Base-by-base conservation (phyloP, 345 rosid species). In the Hirschfeldia incana region DNA sequence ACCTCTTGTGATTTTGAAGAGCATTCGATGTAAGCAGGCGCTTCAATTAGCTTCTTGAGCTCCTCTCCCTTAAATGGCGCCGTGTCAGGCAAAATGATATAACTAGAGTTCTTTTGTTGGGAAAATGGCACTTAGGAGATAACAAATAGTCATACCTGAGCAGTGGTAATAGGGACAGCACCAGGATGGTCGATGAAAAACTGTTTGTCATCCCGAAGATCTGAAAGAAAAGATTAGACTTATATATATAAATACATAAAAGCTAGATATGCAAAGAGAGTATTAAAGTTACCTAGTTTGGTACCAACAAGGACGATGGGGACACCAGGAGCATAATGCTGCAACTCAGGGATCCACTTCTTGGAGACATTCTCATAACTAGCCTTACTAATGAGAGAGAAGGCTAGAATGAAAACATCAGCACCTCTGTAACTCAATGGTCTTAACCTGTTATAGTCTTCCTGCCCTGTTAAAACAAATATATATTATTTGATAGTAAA, bases 311-410 rank as follows among this genome's bases (percentile, higher is more conserved):
- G 97, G 78, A 92, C 81, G 15, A 91, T 85, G 11, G 95, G 98
- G 58, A 94, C 94, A 80, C 97, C 97, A 62, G 98, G 98, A 32
- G 94, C 97, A 76, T 92, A 92, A 74, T 94, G 98, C 80, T 85
- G 87, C 86, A 92, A 81, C 86, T 94, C 98, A 0, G 98, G 97
- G 77, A 94, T 92, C 98, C 98, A 94, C 98, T 53, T 94, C 82
- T 94, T 94, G 73, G 97, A 86, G 7, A 92, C 92, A 83, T 94
- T 94, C 82, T 94, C 98, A 81, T 94, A 92, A 83, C 98, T 94
- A 77, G 98, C 98, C 85, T 90, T 94, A 87, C 98, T 94, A 81
- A 94, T 91, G 28, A 94, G 91, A 75, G 98, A 92, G 75, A 94
- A 92, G 32, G 97, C 97, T 67, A 94, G 88, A 36, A 94, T 88